Conservation (phyloP, 139 green algal genomes). For the Astrephomene gubernaculifera region DNA sequence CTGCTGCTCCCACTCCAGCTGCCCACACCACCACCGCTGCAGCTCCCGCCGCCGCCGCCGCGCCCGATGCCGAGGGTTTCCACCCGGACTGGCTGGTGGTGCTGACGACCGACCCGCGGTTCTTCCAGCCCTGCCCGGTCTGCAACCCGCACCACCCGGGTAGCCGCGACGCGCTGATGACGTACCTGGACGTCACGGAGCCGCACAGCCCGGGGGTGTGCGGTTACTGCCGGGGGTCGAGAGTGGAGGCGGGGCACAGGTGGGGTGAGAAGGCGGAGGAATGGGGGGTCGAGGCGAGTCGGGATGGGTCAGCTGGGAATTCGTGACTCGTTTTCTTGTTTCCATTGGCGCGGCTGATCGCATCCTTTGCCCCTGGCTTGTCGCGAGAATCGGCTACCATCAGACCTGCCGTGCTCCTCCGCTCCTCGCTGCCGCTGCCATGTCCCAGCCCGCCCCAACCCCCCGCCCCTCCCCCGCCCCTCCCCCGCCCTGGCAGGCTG, state of each 20-base stretch:
- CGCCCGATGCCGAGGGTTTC: not conserved
- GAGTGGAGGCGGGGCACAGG: conserved; percentile 21
- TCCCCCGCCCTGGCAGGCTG: not conserved
- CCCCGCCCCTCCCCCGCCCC: not conserved
- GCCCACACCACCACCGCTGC: not conserved
- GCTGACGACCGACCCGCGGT: conserved; percentile 17
- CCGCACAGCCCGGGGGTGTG: conserved; percentile 33
- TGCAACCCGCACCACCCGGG: conserved; percentile 27
- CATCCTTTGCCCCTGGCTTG: too few species aligned
- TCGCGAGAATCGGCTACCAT: too few species aligned
- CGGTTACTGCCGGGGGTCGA: conserved; percentile 16
- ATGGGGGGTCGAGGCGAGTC: too few species aligned
- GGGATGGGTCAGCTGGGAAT: too few species aligned
- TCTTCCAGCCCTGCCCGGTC: conserved; percentile 37
- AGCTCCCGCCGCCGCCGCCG: not conserved
- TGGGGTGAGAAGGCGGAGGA: not conserved
- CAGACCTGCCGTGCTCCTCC: too few species aligned
- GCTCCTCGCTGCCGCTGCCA: not conserved
- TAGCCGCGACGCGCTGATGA: conserved; percentile 24
- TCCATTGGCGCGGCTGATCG: too few species aligned
- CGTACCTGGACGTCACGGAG: conserved; percentile 35
- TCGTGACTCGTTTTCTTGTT: too few species aligned
- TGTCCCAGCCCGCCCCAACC: too few species aligned
- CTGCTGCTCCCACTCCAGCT: not conserved
- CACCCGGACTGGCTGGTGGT: conserved; percentile 43